Evolutionary conservation across 1,284 basidiomycete species (phyloP).

Genomic region (Ustilago trichophora): DNA sequence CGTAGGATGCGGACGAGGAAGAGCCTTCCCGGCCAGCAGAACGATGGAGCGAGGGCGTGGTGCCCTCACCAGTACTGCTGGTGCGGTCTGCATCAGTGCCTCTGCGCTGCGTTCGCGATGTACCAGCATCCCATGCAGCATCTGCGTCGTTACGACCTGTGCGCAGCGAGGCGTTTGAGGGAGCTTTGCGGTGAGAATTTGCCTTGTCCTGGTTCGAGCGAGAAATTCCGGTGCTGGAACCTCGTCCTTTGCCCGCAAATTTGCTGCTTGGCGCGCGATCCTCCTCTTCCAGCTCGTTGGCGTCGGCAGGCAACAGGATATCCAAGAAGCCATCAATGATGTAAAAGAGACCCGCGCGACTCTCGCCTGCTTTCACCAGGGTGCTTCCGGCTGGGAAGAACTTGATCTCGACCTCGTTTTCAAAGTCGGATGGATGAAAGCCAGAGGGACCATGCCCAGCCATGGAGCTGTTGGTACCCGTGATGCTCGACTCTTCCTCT

Average conservation of each 20-base stretch:
- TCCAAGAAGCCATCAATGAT: slow-evolving; percentile 98
- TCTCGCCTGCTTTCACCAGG: slow-evolving; percentile 88
- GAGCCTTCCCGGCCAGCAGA: slow-evolving; percentile 18
- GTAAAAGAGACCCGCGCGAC: slow-evolving; percentile 91
- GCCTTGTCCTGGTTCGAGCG: background rate
- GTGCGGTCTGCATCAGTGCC: slow-evolving; percentile 18
- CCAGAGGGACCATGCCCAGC: slow-evolving; percentile 34
- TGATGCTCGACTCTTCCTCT: slow-evolving; percentile 54
- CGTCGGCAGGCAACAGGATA: slow-evolving; percentile 76
- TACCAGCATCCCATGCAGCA: background rate
- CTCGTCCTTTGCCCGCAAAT: background rate
- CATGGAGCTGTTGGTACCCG: slow-evolving; percentile 48
- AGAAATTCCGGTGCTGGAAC: background rate
- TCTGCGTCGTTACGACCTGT: slow-evolving; percentile 13
- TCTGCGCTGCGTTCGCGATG: slow-evolving; percentile 12
- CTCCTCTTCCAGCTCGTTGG: slow-evolving; percentile 63
- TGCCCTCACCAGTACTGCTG: slow-evolving; percentile 1
- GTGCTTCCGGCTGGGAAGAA: slow-evolving; percentile 88
- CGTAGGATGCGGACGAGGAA: slow-evolving; percentile 17
- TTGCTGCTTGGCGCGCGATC: slow-evolving; percentile 15
- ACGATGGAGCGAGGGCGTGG: slow-evolving; percentile 10
- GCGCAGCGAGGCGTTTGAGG: slow-evolving; percentile 12
- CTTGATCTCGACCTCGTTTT: slow-evolving; percentile 94
- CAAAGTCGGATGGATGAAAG: slow-evolving; percentile 72
- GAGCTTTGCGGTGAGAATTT: slow-evolving; percentile 3